These are phyloP conservation scores for Monosporozyma solicola DNA, from an alignment of 805 yeast genomes.

Conservation along the genomic window DNA sequence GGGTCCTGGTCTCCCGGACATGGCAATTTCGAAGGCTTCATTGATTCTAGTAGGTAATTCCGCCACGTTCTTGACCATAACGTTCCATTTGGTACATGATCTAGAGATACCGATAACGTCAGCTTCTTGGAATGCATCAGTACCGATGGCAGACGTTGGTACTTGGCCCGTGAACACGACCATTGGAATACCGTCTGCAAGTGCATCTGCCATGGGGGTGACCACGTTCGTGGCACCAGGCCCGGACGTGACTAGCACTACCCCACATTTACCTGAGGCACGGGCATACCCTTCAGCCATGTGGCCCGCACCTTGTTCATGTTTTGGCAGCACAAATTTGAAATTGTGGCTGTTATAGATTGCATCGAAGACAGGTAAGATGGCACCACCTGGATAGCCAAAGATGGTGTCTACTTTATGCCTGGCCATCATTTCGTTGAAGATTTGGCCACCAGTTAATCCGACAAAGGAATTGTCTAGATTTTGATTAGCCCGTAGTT, in stretches of 20 bases:
- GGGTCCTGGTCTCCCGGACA: conserved; percentile 96
- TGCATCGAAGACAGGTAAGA: conserved; percentile 95
- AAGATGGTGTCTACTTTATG: conserved; percentile 93
- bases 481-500: conserved; percentile 6
- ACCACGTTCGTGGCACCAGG: conserved; percentile 98
- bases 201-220: conserved; percentile 97
- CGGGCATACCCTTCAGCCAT: conserved; percentile 99
- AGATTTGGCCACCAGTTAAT: conserved; percentile 95
- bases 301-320: conserved; percentile 99
- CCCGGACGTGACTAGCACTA: conserved; percentile 96
- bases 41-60: conserved; percentile 93
- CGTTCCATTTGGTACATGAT: conserved; percentile 98
- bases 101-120: conserved; percentile 96
- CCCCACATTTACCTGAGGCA: conserved; percentile 93
- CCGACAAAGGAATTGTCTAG: conserved; percentile 90
- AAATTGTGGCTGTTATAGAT: conserved; percentile 85
- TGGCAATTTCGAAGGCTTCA: conserved; percentile 97
- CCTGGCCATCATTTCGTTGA: conserved; percentile 97
- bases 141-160: conserved; percentile 90
- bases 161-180: conserved; percentile 98
- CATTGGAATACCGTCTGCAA: conserved; percentile 94
- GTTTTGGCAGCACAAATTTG: conserved; percentile 87
- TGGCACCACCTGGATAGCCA: conserved; percentile 99
- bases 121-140: conserved; percentile 99
- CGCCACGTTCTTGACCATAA: conserved; percentile 91